Conservation (phyloP, 441 rosid species). For the Omphalea diandra region DNA sequence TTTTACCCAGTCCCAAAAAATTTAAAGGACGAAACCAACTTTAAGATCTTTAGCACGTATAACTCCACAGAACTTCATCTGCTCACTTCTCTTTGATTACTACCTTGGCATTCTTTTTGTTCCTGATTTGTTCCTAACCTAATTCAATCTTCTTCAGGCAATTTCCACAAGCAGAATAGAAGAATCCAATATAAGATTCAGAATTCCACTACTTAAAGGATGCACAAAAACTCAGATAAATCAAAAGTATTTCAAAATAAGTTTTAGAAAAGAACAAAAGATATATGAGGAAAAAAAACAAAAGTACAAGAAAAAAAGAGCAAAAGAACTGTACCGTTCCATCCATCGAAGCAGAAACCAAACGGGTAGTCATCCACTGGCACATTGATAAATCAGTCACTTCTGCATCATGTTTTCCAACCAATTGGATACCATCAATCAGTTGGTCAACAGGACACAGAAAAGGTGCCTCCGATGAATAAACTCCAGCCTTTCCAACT, state of each 20-base stretch:
- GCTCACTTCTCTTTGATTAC: not conserved
- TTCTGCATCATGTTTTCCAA: conserved; percentile 85
- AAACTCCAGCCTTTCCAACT: conserved; percentile 57
- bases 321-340: conserved; percentile 78
- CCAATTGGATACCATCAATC: conserved; percentile 74
- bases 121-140: not conserved
- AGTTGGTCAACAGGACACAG: conserved; percentile 60
- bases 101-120: not conserved
- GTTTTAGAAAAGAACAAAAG: not conserved
- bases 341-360: conserved; percentile 88
- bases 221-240: not conserved
- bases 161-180: not conserved
- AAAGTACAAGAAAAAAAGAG: not conserved
- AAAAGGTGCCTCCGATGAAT: conserved; percentile 71
- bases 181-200: not conserved
- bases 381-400: conserved; percentile 93
- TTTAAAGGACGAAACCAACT: not conserved
- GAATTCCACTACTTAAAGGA: not conserved
- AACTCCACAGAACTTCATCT: conserved; percentile 3
- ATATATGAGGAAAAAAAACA: conserved; percentile 5
- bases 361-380: conserved; percentile 80
- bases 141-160: not conserved
- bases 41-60: not conserved
- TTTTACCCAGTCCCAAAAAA: not conserved
- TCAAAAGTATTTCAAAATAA: not conserved